Percentiles rank a stretch among this genome's conserved stretches.
Conservation (phyloP, 1,139 yeast species). For the Blastobotrys niveus region DNA sequence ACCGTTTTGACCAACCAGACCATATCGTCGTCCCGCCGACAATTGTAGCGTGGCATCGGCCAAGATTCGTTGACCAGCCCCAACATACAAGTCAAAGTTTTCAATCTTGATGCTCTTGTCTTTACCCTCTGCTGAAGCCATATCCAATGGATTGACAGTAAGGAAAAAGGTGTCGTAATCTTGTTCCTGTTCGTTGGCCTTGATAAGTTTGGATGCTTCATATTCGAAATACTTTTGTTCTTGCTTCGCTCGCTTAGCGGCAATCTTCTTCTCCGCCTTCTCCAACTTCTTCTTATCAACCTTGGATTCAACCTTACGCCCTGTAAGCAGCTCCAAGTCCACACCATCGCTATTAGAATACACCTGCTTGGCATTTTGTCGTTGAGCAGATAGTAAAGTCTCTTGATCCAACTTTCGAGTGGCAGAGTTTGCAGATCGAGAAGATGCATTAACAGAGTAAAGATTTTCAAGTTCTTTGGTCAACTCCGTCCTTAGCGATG, state of each 20-base stretch:
- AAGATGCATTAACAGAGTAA: slow-evolving; percentile 60
- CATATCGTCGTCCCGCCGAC: slow-evolving; percentile 91
- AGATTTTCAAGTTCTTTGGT: slow-evolving; percentile 48
- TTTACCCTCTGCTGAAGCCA: slow-evolving; percentile 72
- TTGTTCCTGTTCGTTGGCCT: slow-evolving; percentile 48
- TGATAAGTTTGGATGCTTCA: slow-evolving; percentile 85
- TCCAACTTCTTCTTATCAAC: slow-evolving; percentile 95
- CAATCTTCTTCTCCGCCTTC: slow-evolving; percentile 94
- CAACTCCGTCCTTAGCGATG: slow-evolving; percentile 43
- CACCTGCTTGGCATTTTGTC: slow-evolving; percentile 26
- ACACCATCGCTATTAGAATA: slow-evolving; percentile 49
- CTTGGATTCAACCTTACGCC: slow-evolving; percentile 85
- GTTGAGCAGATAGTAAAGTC: slow-evolving; percentile 34
- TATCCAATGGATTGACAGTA: slow-evolving; percentile 89
- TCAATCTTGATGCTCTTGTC: slow-evolving; percentile 93
- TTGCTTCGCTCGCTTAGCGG: slow-evolving; percentile 84
- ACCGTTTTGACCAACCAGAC: slow-evolving; percentile 98
- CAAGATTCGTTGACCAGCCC: slow-evolving; percentile 88
- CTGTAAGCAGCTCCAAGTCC: slow-evolving; percentile 80
- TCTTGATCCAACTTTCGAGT: slow-evolving; percentile 56
- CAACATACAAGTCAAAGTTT: slow-evolving; percentile 87
- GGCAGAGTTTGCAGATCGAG: slow-evolving; percentile 59
- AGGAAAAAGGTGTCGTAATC: slow-evolving; percentile 93
- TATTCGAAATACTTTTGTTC: slow-evolving; percentile 56
- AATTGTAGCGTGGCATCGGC: slow-evolving; percentile 83